These are phyloP conservation scores for Marasmius tenuissimus DNA, from an alignment of 1,284 basidiomycete genomes.

Conservation along the genomic window DNA sequence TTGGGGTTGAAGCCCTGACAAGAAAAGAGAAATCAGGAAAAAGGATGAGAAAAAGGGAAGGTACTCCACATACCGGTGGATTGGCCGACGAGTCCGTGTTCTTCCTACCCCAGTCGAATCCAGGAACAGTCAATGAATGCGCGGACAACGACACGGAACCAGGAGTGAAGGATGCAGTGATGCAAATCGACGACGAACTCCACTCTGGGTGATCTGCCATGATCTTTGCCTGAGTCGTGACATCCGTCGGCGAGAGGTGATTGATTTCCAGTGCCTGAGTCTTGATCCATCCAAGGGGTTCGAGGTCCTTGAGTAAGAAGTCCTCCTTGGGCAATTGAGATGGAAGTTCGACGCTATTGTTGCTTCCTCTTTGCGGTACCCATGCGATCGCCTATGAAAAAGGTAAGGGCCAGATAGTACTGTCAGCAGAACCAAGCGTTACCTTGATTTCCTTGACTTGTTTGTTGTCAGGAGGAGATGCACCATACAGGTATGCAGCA, in stretches of 20 bases:
- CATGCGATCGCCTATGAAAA: constrained; percentile 75
- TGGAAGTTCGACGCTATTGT: constrained; percentile 90
- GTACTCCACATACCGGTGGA: constrained; percentile 54
- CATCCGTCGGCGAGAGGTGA: constrained; percentile 90
- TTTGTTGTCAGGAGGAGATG: constrained; percentile 93
- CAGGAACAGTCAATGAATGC: constrained; percentile 85
- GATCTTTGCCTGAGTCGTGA: constrained; percentile 94
- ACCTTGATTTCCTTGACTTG: constrained; percentile 98
- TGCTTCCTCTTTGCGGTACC: constrained; percentile 95
- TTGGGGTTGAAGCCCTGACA: constrained; percentile 90
- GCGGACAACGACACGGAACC: constrained; percentile 96
- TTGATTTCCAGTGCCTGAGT: constrained; percentile 93
- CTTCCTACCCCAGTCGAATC: constrained; percentile 99
- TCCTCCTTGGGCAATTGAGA: constrained; percentile 88
- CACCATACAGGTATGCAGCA: constrained; percentile 92
- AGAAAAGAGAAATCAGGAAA: constrained; percentile 17
- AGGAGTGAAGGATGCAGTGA: constrained; percentile 96
- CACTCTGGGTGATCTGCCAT: constrained; percentile 97
- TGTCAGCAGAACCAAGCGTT: constrained; percentile 2
- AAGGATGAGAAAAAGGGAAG: not conserved
- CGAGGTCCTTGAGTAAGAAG: constrained; percentile 91
- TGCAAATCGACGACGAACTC: constrained; percentile 91
- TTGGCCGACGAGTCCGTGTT: constrained; percentile 85
- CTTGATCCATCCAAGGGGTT: constrained; percentile 98
- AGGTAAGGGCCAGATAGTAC: constrained; percentile 6